Percentiles rank a stretch among this genome's conserved stretches.
phyloP scores from a whole-genome alignment of 306 rosid species.

The Lablab purpureus region DNA sequence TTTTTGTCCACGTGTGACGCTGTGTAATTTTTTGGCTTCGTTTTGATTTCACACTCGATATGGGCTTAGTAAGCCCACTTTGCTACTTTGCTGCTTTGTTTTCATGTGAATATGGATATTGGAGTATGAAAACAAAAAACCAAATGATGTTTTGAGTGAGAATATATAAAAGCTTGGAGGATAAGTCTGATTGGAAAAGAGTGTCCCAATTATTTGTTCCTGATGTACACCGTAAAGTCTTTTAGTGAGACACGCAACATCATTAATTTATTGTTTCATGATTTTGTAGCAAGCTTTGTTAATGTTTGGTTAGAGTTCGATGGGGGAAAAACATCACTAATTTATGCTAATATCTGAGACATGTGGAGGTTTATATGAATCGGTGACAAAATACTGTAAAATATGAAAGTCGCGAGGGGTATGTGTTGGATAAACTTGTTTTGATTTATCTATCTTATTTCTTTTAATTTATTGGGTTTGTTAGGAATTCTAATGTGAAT shows the following conservation, averaged over 20 bases:
- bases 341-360: background rate
- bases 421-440: too few species aligned
- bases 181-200: background rate
- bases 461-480: too few species aligned
- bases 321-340: background rate
- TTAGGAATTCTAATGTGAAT: too few species aligned
- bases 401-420: background rate
- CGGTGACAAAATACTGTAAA: background rate
- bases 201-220: background rate
- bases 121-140: background rate
- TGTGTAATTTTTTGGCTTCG: background rate
- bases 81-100: background rate
- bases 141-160: background rate
- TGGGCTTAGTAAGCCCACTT: background rate
- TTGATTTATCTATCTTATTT: too few species aligned
- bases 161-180: background rate
- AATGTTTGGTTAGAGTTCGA: background rate
- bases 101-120: background rate
- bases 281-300: background rate
- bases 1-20: constrained; percentile 18
- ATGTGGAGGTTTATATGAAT: background rate
- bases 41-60: background rate
- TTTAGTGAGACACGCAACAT: background rate
- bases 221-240: background rate
- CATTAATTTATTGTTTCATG: background rate